These are phyloP conservation scores for Trichoderma atrobrunneum DNA, from an alignment of 2,329 filamentous ascomycete genomes.

Conservation along the genomic window DNA sequence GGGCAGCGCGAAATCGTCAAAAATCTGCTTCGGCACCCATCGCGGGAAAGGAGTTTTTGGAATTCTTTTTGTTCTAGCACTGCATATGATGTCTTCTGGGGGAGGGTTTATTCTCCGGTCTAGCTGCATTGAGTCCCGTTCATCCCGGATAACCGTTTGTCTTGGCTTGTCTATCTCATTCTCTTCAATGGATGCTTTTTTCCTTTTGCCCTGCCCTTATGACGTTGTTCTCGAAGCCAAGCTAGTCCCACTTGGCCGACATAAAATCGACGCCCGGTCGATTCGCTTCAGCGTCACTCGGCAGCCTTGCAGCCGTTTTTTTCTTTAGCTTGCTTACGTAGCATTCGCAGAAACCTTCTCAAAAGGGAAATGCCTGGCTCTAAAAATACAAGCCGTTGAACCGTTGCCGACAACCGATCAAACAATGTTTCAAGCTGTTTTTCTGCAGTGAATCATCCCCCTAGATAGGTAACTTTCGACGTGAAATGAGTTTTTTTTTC, in stretches of 20 bases:
- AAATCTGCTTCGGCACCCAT: not conserved
- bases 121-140: not conserved
- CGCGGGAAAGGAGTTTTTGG: not conserved
- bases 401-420: not conserved
- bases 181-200: not conserved
- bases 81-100: not conserved
- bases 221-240: not conserved
- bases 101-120: not conserved
- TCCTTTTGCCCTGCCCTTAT: not conserved
- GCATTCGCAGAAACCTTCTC: conserved; percentile 3
- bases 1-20: not conserved
- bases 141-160: not conserved
- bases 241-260: not conserved
- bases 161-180: not conserved
- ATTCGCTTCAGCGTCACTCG: not conserved
- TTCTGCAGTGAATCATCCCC: not conserved
- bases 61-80: not conserved
- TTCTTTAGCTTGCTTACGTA: conserved; percentile 4
- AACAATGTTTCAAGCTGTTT: not conserved
- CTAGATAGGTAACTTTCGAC: not conserved
- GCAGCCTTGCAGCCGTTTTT: not conserved
- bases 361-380: not conserved
- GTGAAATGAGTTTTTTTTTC: not conserved
- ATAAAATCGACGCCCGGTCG: not conserved
- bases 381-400: not conserved